phyloP scores from a whole-genome alignment of 2,329 filamentous ascomycete genomes.

The Ascochyta pisi region DNA sequence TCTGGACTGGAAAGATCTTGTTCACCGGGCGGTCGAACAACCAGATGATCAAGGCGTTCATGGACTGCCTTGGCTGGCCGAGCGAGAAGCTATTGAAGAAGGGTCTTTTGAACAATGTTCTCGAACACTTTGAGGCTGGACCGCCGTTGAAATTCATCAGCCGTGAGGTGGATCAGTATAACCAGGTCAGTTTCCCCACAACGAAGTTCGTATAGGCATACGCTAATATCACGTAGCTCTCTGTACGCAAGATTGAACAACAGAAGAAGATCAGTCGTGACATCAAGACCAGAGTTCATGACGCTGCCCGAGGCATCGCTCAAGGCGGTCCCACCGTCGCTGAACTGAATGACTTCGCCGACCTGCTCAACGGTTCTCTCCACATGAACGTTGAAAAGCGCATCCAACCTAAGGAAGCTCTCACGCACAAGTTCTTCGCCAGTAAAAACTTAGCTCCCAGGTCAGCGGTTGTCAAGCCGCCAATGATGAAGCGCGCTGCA shows the following conservation, averaged over 20 bases:
- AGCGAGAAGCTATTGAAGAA: constrained; percentile 87
- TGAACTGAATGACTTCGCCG: constrained; percentile 83
- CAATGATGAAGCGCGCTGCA: constrained; percentile 31
- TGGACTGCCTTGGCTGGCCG: constrained; percentile 93
- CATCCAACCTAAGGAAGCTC: constrained; percentile 82
- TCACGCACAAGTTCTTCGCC: constrained; percentile 88
- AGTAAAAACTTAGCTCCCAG: constrained; percentile 30
- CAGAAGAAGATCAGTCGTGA: constrained; percentile 68
- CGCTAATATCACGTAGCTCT: constrained; percentile 59
- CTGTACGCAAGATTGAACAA: constrained; percentile 70
- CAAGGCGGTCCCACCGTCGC: constrained; percentile 69
- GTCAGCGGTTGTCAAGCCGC: constrained; percentile 37
- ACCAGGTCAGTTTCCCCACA: constrained; percentile 31
- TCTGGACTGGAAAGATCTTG: constrained; percentile 96
- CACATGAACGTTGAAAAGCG: constrained; percentile 91
- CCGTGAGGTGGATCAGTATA: constrained; percentile 67
- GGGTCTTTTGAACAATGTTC: constrained; percentile 71
- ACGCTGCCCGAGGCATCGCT: constrained; percentile 74
- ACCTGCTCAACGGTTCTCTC: constrained; percentile 87
- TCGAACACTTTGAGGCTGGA: constrained; percentile 64
- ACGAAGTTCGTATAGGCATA: neutral
- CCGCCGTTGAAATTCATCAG: constrained; percentile 83
- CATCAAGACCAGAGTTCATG: constrained; percentile 78
- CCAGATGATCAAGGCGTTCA: constrained; percentile 95
- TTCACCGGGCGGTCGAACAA: constrained; percentile 97